Conservation (phyloP, 345 rosid genomes). For the Eutrema yunnanense region DNA sequence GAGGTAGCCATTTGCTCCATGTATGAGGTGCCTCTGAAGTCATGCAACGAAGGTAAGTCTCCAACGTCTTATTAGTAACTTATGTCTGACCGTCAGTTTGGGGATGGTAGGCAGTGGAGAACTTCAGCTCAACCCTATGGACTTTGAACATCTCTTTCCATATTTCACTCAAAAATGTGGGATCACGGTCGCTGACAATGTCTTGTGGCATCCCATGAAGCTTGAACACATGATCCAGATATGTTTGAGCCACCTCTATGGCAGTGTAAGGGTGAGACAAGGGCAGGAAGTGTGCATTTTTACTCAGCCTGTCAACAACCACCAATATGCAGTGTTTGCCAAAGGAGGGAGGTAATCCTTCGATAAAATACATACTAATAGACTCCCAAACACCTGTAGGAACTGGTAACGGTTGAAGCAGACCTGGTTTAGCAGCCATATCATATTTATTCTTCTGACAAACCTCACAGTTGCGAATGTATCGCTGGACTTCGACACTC, state of each 20-base stretch:
- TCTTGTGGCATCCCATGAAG: background rate
- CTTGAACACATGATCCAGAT: too few species aligned
- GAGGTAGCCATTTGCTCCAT: background rate
- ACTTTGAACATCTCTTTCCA: background rate
- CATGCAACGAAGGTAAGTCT: background rate
- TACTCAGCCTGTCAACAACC: background rate
- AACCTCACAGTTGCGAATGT: too few species aligned
- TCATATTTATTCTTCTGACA: background rate
- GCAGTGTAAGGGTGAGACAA: background rate
- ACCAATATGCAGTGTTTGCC: background rate
- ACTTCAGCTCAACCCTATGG: background rate
- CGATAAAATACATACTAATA: too few species aligned
- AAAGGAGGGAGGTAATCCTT: background rate
- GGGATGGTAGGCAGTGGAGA: background rate
- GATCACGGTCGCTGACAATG: background rate
- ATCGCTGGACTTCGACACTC: background rate
- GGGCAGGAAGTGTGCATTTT: background rate
- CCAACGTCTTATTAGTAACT: background rate
- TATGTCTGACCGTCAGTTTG: background rate
- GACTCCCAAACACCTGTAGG: background rate
- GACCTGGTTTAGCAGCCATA: background rate
- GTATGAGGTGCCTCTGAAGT: background rate
- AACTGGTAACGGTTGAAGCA: background rate
- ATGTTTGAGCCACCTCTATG: background rate
- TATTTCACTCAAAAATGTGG: background rate